These are phyloP conservation scores for Nicotiana sylvestris DNA, from an alignment of 257 asterid genomes.

Conservation along the genomic window DNA sequence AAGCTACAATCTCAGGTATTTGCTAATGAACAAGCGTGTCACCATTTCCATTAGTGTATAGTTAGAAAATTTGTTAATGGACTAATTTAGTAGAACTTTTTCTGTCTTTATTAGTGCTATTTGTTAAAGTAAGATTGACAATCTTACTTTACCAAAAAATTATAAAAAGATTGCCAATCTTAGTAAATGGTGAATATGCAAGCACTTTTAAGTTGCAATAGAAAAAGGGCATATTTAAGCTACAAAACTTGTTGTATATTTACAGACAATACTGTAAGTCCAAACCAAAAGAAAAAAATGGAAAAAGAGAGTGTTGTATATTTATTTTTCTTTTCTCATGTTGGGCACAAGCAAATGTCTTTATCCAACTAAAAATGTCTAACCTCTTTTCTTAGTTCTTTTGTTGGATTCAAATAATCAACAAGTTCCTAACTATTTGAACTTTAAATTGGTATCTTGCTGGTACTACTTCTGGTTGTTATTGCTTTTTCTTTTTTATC, in stretches of 20 bases:
- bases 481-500: too few species aligned
- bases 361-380: not conserved
- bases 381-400: not conserved
- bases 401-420: not conserved
- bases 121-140: slow-evolving; percentile 6
- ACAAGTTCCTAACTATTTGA: not conserved
- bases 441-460: not conserved
- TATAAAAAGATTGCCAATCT: not conserved
- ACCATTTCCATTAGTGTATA: not conserved
- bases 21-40: not conserved
- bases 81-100: not conserved
- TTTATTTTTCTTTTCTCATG: not conserved
- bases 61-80: not conserved
- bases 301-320: not conserved
- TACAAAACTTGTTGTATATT: not conserved
- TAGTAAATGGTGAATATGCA: not conserved
- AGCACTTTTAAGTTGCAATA: not conserved
- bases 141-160: not conserved
- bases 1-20: not conserved
- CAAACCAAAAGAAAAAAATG: not conserved
- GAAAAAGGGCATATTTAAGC: not conserved
- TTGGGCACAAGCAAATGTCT: not conserved
- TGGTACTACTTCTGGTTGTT: too few species aligned
- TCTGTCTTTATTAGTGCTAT: not conserved
- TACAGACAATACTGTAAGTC: not conserved